phyloP scores from a whole-genome alignment of 2,329 filamentous ascomycete species.

The Sporothrix curviconia region DNA sequence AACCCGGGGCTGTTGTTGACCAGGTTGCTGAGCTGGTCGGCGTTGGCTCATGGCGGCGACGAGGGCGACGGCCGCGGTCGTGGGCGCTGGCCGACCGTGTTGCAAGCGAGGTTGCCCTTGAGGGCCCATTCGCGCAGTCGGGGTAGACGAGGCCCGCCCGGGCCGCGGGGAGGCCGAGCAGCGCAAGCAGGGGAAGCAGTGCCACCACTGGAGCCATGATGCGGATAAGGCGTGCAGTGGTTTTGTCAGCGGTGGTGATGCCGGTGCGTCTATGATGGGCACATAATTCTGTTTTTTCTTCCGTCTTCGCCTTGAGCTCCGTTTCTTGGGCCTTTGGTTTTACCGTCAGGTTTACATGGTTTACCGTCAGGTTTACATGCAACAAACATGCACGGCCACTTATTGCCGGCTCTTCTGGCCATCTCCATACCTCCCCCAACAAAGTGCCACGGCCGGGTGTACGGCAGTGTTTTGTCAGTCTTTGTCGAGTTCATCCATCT shows the following conservation, averaged over 20 bases:
- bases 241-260: too few relatives aligned
- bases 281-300: too few relatives aligned
- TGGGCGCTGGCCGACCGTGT: neutral
- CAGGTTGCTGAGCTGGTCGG: conserved; percentile 8
- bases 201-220: neutral
- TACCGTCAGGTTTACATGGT: too few relatives aligned
- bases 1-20: conserved; percentile 11
- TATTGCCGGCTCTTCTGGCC: neutral
- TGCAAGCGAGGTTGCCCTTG: conserved; percentile 9
- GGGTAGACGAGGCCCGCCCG: neutral
- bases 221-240: neutral
- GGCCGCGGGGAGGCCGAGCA: neutral
- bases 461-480: neutral
- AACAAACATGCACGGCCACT: neutral
- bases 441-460: too few relatives aligned
- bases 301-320: too few relatives aligned
- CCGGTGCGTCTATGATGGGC: too few relatives aligned
- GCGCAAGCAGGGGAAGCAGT: neutral
- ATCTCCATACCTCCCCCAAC: neutral
- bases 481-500: neutral
- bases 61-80: conserved; percentile 1
- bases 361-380: neutral
- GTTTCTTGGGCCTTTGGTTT: too few relatives aligned
- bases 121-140: conserved; percentile 1
- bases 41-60: conserved; percentile 9